Evolutionary conservation across 2,329 filamentous ascomycete species (phyloP).

Genomic region (Bimuria novae-zelandiae): DNA sequence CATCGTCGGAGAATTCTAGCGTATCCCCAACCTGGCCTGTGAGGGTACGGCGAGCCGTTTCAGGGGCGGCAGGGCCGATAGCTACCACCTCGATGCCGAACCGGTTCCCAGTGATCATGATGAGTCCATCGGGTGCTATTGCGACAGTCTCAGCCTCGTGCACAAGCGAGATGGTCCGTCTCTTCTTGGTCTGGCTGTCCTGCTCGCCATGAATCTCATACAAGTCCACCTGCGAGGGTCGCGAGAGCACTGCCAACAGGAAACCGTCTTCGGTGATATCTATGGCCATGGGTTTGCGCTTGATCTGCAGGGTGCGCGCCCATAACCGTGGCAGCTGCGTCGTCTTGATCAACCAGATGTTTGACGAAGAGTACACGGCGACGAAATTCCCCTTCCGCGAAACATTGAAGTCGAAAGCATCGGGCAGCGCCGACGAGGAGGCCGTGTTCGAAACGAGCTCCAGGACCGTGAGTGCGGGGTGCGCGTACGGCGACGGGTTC

Average conservation of each 20-base stretch:
- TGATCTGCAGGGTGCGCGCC: conserved; percentile 43
- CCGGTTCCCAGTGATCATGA: conserved; percentile 83
- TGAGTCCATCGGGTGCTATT: conserved; percentile 78
- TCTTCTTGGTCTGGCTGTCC: conserved; percentile 63
- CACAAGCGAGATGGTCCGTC: conserved; percentile 76
- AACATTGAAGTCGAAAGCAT: conserved; percentile 44
- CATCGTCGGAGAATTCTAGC: conserved; percentile 47
- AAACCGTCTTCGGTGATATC: conserved; percentile 80
- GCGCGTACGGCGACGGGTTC: conserved; percentile 31
- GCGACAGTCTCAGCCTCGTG: conserved; percentile 78
- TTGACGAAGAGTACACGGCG: conserved; percentile 44
- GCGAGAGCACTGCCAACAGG: conserved; percentile 77
- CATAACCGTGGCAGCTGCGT: conserved; percentile 42
- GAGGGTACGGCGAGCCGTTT: conserved; percentile 41
- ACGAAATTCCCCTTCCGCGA: conserved; percentile 44
- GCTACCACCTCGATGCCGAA: conserved; percentile 88
- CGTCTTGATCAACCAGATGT: conserved; percentile 46
- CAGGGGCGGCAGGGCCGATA: conserved; percentile 63
- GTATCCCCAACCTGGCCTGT: conserved; percentile 44
- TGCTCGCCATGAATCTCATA: conserved; percentile 65
- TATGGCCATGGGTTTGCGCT: conserved; percentile 58
- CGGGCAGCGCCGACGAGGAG: conserved; percentile 45
- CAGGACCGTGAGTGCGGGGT: conserved; percentile 41
- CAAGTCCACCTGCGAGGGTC: conserved; percentile 82
- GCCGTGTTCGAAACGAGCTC: conserved; percentile 46